These are phyloP conservation scores for Hymenoscyphus fraxineus DNA, from an alignment of 2,329 filamentous ascomycete genomes.

Conservation along the genomic window DNA sequence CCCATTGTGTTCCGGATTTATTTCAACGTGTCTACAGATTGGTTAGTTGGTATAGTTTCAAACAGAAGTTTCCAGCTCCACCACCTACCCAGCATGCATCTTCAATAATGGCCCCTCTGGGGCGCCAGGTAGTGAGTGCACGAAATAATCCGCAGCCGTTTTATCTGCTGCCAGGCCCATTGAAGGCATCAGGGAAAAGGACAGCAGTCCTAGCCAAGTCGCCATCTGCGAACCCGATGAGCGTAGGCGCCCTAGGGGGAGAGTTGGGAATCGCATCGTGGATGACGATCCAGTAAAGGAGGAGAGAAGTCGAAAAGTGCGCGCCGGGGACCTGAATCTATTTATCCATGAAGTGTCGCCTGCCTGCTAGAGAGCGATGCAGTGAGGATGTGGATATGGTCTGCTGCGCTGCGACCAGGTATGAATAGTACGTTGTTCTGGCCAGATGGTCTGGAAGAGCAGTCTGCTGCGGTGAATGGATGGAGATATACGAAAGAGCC, in stretches of 20 bases:
- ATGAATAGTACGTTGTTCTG: too few relatives aligned
- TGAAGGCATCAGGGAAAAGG: conserved; percentile 26
- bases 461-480: not conserved
- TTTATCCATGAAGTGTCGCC: conserved; percentile 12
- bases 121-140: conserved; percentile 78
- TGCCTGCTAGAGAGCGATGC: not conserved
- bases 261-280: conserved; percentile 31
- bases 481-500: not conserved
- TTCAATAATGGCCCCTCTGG: conserved; percentile 76
- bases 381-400: conserved; percentile 15
- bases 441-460: not conserved
- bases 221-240: conserved; percentile 16
- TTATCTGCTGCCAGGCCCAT: conserved; percentile 42
- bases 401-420: conserved; percentile 5
- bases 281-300: conserved; percentile 17
- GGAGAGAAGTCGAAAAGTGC: conserved; percentile 14
- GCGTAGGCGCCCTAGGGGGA: conserved; percentile 13
- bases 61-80: not conserved
- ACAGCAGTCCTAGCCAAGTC: conserved; percentile 37
- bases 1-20: conserved; percentile 78
- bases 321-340: conserved; percentile 14
- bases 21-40: conserved; percentile 74
- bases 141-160: conserved; percentile 82
- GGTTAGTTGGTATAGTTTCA: conserved; percentile 13
- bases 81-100: conserved; percentile 93